Conservation (phyloP, 2,329 filamentous ascomycete species). For the Claviceps pazoutovae region DNA sequence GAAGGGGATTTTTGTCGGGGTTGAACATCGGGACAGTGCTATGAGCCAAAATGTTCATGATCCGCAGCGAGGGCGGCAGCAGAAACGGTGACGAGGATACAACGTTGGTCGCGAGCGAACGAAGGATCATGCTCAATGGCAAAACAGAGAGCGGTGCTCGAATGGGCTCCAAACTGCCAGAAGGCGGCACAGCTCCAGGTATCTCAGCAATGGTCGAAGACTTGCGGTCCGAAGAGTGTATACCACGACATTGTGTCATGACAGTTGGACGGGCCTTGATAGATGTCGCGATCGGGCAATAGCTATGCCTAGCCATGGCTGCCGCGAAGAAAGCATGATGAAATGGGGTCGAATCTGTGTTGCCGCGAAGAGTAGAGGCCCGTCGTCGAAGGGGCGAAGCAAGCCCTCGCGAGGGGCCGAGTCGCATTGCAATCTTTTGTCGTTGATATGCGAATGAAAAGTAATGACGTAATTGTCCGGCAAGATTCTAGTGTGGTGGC, state of each 20-base stretch:
- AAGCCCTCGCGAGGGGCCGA: slow-evolving; percentile 11
- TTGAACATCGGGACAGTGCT: slow-evolving; percentile 52
- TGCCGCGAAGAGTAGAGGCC: slow-evolving; percentile 1
- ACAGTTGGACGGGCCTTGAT: background rate
- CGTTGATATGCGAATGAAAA: background rate
- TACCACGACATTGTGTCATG: slow-evolving; percentile 12
- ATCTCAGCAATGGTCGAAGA: slow-evolving; percentile 21
- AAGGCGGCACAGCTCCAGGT: slow-evolving; percentile 17
- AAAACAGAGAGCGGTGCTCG: slow-evolving; percentile 48
- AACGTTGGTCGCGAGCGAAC: slow-evolving; percentile 54
- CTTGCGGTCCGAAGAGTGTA: slow-evolving; percentile 24
- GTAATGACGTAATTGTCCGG: no score
- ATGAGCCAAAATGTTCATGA: slow-evolving; percentile 57
- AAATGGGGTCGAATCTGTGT: background rate
- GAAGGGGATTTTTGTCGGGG: slow-evolving; percentile 60
- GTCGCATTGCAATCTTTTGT: slow-evolving; percentile 11
- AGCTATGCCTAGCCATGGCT: background rate
- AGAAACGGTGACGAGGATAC: slow-evolving; percentile 59
- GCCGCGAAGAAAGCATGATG: background rate
- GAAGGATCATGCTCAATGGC: slow-evolving; percentile 50
- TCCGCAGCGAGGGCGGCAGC: slow-evolving; percentile 52
- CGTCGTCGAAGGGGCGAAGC: slow-evolving; percentile 6
- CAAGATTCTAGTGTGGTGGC: no score
- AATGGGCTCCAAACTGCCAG: slow-evolving; percentile 13
- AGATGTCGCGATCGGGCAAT: background rate